phyloP scores from a whole-genome alignment of 345 rosid genomes.

The Raphanus sativus region DNA sequence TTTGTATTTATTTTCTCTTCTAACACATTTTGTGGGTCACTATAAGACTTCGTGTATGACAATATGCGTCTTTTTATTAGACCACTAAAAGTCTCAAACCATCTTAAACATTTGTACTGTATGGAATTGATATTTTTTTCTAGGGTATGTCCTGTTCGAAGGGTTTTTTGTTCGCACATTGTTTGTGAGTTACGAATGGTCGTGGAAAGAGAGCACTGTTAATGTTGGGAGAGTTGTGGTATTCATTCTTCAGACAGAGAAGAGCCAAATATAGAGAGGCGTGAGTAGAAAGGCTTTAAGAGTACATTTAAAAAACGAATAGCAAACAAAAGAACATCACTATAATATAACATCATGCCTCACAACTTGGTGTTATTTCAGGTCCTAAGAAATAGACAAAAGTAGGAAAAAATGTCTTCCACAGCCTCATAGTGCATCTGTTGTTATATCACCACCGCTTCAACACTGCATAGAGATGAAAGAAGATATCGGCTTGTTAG shows the following conservation, averaged over 20 bases:
- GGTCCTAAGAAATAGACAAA: background rate
- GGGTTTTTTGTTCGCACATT: constrained; percentile 38
- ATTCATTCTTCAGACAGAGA: constrained; percentile 35
- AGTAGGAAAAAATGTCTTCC: background rate
- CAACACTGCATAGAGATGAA: constrained; percentile 19
- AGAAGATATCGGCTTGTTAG: constrained; percentile 15
- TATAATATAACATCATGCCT: constrained; percentile 5
- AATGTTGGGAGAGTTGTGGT: constrained; percentile 39
- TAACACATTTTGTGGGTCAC: background rate
- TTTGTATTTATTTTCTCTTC: background rate
- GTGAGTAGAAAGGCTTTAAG: background rate
- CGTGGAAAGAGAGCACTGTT: constrained; percentile 35
- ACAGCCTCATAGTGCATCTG: background rate
- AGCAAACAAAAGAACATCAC: background rate
- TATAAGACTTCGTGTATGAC: background rate
- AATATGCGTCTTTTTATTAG: background rate
- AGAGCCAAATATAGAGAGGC: constrained; percentile 17
- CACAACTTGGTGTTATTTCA: background rate
- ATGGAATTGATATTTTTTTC: background rate
- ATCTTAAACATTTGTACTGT: background rate
- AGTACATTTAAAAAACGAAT: background rate
- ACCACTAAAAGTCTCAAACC: background rate
- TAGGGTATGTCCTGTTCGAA: background rate
- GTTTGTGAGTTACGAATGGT: constrained; percentile 23
- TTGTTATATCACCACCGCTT: background rate